These are phyloP conservation scores for Fusarium citri DNA, from an alignment of 2,329 filamentous ascomycete genomes.

Conservation along the genomic window DNA sequence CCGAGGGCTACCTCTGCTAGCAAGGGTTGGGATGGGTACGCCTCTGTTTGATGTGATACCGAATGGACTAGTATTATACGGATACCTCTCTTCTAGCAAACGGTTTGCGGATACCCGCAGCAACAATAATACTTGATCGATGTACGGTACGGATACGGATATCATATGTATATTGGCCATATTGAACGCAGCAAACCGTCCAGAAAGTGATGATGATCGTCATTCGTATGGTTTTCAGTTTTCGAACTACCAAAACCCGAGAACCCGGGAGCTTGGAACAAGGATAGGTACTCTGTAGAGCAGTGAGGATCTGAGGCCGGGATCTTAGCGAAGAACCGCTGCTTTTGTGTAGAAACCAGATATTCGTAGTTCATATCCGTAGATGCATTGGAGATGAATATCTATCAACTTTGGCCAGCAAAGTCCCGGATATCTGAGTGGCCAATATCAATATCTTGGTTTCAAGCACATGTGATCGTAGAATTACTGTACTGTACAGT, in stretches of 20 bases:
- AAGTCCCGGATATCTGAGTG: not conserved
- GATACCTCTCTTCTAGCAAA: not conserved
- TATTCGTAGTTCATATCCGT: not conserved
- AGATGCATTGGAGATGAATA: not conserved
- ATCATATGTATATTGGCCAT: not conserved
- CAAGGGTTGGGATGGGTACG: conserved; percentile 19
- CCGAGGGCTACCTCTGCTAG: conserved; percentile 18
- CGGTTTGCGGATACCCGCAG: not conserved
- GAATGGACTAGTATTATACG: not conserved
- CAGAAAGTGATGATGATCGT: conserved; percentile 23
- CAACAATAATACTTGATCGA: not conserved
- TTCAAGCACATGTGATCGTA: not conserved
- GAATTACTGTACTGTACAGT: not conserved
- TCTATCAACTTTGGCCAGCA: not conserved
- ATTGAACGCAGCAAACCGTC: conserved; percentile 18
- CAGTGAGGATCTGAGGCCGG: conserved; percentile 16
- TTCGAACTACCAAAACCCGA: conserved; percentile 1
- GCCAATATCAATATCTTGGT: not conserved
- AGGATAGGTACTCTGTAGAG: conserved; percentile 15
- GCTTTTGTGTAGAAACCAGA: not conserved
- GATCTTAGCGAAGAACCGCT: conserved; percentile 20
- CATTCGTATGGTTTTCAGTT: not conserved
- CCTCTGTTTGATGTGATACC: not conserved
- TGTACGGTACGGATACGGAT: not conserved
- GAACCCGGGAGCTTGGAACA: conserved; percentile 11